These are phyloP conservation scores for Ceratorhiza oryzae-sativae DNA, from an alignment of 1,284 basidiomycete species.

Conservation along the genomic window DNA sequence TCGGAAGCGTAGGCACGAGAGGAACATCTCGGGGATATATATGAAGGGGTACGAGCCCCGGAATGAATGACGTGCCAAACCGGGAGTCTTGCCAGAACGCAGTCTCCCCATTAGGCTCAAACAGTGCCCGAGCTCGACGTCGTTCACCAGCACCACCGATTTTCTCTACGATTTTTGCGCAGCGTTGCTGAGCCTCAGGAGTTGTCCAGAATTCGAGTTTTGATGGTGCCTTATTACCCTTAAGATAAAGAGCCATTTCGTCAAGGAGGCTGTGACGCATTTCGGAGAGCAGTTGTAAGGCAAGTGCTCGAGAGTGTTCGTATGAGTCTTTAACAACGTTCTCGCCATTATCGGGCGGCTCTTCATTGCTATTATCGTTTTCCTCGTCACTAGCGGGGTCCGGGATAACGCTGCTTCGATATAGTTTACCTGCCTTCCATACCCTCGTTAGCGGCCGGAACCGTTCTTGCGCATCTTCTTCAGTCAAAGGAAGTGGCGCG, in stretches of 20 bases:
- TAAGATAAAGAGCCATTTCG: constrained; percentile 49
- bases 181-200: constrained; percentile 70
- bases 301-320: constrained; percentile 68
- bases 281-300: constrained; percentile 73
- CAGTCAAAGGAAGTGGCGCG: constrained; percentile 64
- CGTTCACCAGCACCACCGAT: constrained; percentile 72
- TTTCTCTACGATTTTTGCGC: constrained; percentile 70
- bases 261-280: constrained; percentile 70
- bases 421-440: constrained; percentile 37
- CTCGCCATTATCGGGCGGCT: constrained; percentile 63
- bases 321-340: constrained; percentile 65
- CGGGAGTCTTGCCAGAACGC: constrained; percentile 71
- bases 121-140: constrained; percentile 64
- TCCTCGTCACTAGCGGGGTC: constrained; percentile 51
- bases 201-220: constrained; percentile 79
- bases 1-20: constrained; percentile 44
- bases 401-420: constrained; percentile 15
- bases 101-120: constrained; percentile 52
- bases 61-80: constrained; percentile 59
- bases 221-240: background rate
- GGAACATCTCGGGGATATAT: constrained; percentile 52
- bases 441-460: constrained; percentile 59
- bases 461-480: constrained; percentile 65
- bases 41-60: constrained; percentile 61
- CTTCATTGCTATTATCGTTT: constrained; percentile 68